A percentile compares a stretch with the other conserved stretches of the same genome.
These are phyloP conservation scores for Candida albicans DNA, from an alignment of 1,139 yeast genomes.

Conservation along the genomic window DNA sequence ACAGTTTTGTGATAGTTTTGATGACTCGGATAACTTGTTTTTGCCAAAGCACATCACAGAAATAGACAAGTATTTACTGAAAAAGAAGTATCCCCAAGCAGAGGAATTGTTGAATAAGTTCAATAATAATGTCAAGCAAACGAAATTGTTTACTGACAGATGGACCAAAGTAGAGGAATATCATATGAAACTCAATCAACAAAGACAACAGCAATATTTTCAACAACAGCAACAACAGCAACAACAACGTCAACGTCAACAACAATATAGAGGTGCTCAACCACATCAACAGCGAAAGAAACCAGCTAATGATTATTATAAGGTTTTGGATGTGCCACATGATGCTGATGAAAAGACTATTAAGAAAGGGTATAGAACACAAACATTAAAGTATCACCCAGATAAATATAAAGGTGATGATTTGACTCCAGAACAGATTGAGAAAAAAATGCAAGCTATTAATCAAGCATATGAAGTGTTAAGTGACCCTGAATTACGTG, in stretches of 20 bases:
- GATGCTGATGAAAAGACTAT: slow-evolving; percentile 74
- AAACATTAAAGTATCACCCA: slow-evolving; percentile 85
- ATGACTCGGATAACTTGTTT: slow-evolving; percentile 27
- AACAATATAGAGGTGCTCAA: slow-evolving; percentile 34
- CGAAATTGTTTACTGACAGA: slow-evolving; percentile 38
- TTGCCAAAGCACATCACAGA: slow-evolving; percentile 47
- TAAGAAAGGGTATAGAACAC: slow-evolving; percentile 76
- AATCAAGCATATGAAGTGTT: slow-evolving; percentile 91
- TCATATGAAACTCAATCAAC: slow-evolving; percentile 14
- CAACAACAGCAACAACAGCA: slow-evolving; percentile 46
- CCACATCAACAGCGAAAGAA: slow-evolving; percentile 29
- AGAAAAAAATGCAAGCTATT: slow-evolving; percentile 84
- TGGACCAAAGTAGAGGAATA: slow-evolving; percentile 25
- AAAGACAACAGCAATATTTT: slow-evolving; percentile 45
- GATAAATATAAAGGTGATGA: slow-evolving; percentile 78
- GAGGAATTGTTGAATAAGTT: slow-evolving; percentile 29
- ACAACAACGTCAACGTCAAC: slow-evolving; percentile 44
- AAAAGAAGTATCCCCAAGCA: slow-evolving; percentile 47
- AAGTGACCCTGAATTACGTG: slow-evolving; percentile 62
- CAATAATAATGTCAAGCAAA: slow-evolving; percentile 36
- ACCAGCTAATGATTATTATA: slow-evolving; percentile 76
- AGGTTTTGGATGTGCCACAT: slow-evolving; percentile 64
- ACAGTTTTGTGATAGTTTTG: slow-evolving; percentile 32
- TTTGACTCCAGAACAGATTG: slow-evolving; percentile 67
- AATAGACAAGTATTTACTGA: slow-evolving; percentile 42